Evolutionary conservation across 1,284 basidiomycete genomes (phyloP), one percentile per base, ranked within the genome.

Genomic region (Heliocybe sulcata): DNA sequence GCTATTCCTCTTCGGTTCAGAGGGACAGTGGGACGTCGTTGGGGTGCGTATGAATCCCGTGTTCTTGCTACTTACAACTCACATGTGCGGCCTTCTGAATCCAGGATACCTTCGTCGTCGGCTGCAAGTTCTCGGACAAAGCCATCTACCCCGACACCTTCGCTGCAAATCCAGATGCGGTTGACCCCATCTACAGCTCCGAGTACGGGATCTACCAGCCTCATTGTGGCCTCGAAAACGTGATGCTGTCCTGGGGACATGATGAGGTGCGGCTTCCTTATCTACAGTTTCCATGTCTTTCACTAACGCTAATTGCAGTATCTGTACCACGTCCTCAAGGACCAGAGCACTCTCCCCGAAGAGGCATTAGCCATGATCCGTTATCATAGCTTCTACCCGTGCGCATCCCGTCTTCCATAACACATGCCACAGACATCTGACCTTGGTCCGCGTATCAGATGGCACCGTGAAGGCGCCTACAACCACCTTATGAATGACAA

Each of bases 381-480:
- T 25, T 95, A 92, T 70, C 93, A 96, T 74, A 91, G 87, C 62
- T 95, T 95, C 77, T 95, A 95, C 74, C 92, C 93, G 72, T 85
- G 64, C 54, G 79, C 68, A 11, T 48, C 29, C 54, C 9, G 6
- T 4, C 12, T 31, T 12, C 29, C 12, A 31, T 31, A 31, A 14
- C 9, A 38, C 52, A 33, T 35, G 16, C 22, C 31, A 29, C 19
- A 42, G 38, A 25, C 29, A 51, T 26, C 4, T 49, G 42, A 20
- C 60, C 23, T 61, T 57, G 10, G 1, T 11, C 11, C 31, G 35
- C 12, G 26, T 51, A 11, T 49, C 62, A 80, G 77, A n/a, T 94
- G 92, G 91, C 91, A 93, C 69, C 81, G 90, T 52, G 91, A 92
- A 66, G 80, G 80, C 57, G 92, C 91, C 0, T 95, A 94, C 72